These are phyloP conservation scores for Tritrichomonas musculus DNA, from an alignment of 208 protist genomes.

Conservation along the genomic window DNA sequence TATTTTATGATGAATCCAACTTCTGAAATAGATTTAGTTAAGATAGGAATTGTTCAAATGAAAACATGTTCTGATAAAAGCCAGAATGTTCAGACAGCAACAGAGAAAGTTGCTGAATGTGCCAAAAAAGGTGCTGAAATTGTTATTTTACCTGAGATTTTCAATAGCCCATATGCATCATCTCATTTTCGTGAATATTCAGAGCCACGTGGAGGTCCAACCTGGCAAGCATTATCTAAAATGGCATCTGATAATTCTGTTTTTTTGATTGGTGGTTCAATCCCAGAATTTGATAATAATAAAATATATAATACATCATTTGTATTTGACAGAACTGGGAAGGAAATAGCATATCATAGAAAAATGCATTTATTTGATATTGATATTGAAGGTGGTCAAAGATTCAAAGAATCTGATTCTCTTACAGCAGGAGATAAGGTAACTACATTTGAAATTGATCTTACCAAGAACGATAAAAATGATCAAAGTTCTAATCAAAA, in stretches of 20 bases:
- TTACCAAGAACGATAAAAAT: no score
- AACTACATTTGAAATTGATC: slow-evolving; percentile 55
- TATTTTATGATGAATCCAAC: no score
- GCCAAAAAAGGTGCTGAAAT: background rate
- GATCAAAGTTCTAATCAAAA: no score
- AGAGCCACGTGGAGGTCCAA: background rate
- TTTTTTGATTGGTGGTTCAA: background rate
- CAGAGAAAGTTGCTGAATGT: background rate
- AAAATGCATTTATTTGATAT: slow-evolving; percentile 36
- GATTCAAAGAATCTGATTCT: slow-evolving; percentile 78
- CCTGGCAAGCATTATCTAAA: background rate
- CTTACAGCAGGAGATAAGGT: slow-evolving; percentile 69
- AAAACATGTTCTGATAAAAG: background rate
- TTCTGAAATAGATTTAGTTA: no score
- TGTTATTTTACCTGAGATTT: slow-evolving; percentile 25
- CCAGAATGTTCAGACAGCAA: background rate
- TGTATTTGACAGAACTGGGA: background rate
- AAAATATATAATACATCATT: slow-evolving; percentile 32
- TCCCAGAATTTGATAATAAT: background rate
- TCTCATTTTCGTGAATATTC: background rate
- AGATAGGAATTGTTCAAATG: slow-evolving; percentile 5
- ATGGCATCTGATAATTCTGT: background rate
- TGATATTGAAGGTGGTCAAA: background rate
- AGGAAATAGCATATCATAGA: background rate
- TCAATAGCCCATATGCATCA: slow-evolving; percentile 3